Conservation (phyloP, 768 basidiomycete species). For the Favolaschia claudopus region DNA sequence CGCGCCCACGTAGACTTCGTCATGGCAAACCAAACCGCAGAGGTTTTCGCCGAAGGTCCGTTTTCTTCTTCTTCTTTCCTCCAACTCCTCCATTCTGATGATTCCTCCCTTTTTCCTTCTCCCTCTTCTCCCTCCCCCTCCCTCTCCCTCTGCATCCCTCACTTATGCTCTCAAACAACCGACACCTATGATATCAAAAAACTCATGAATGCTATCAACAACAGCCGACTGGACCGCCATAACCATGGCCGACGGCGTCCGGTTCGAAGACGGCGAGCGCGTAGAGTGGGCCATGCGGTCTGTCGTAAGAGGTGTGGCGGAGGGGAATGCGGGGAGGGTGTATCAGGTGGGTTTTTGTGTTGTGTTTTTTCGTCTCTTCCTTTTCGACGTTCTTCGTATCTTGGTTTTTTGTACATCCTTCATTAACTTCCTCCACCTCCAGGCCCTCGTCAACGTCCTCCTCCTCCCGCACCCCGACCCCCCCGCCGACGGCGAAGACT, state of each 20-base stretch:
- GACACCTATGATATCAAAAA: too few relatives aligned
- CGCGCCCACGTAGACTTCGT: conserved; percentile 70
- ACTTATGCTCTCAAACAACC: too few relatives aligned
- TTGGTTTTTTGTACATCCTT: neutral
- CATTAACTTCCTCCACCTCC: conserved; percentile 2
- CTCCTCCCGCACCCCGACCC: conserved; percentile 74
- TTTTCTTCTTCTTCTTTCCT: too few relatives aligned
- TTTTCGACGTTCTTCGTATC: too few relatives aligned
- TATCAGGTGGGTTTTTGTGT: conserved; percentile 76
- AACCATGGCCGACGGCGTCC: conserved; percentile 74
- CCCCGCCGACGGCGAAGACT: conserved; percentile 42
- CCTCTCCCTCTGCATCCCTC: too few relatives aligned
- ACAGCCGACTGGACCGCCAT: conserved; percentile 79
- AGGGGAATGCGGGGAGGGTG: conserved; percentile 67
- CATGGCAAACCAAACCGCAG: conserved; percentile 63
- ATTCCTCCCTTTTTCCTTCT: too few relatives aligned
- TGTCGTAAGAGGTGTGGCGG: conserved; percentile 66
- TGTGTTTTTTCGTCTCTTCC: too few relatives aligned
- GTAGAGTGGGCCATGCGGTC: conserved; percentile 80
- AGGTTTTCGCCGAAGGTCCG: conserved; percentile 72
- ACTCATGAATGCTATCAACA: too few relatives aligned
- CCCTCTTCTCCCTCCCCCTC: too few relatives aligned
- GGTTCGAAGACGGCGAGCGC: conserved; percentile 81
- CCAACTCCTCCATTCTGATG: too few relatives aligned
- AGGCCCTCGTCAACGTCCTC: conserved; percentile 73